Evolutionary conservation across 371 early-diverging fungal species (phyloP), one percentile per base, ranked within the genome.

Genomic region (Apophysomyces variabilis): DNA sequence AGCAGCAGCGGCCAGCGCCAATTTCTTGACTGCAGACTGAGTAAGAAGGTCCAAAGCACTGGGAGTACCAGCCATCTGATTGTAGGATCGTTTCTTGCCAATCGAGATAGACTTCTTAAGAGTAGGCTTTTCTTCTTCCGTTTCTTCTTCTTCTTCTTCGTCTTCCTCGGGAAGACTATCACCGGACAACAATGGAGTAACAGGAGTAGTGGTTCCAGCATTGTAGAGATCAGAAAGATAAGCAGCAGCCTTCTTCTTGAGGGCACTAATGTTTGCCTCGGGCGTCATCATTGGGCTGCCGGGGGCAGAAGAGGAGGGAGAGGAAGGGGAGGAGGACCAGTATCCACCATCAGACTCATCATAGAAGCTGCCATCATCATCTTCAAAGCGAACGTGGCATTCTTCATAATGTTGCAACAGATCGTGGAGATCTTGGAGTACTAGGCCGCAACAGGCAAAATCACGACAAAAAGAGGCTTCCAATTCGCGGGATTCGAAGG

Each of bases 401-500:
- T 95, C 96, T 77, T 97, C 97, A 78, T 95, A 96, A 79, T 97
- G 97, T 71, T 95, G 94, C 61, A 96, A 81, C 58, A 97, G 89
- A 67, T 94, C 96, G 81, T 96, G 96, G 66, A 97, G 85, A 76
- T 93, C 92, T 50, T 85, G 84, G 60, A 97, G 84, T 39, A 88
- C 78, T 56, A 92, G 76, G 7, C 96, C 97, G 73, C 97, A 97
- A 84, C 97, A 97, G 60, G 86, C 85, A 70, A 96, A 97, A 84
- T 97, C 93, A 74, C 92, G 90, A 85, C 96, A 96, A 76, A 92
- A 96, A 57, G 87, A 80, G 68, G 90, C 92, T 75, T 97, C 97
- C 54, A 97, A 85, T 83, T 73, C 91, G 83, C 89, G 74, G n/a
- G 80, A 79, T 66, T 82, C 83, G 66, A 82, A 77, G 18, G 73